phyloP scores from a whole-genome alignment of 306 rosid genomes.

The Sicyos baderoa region DNA sequence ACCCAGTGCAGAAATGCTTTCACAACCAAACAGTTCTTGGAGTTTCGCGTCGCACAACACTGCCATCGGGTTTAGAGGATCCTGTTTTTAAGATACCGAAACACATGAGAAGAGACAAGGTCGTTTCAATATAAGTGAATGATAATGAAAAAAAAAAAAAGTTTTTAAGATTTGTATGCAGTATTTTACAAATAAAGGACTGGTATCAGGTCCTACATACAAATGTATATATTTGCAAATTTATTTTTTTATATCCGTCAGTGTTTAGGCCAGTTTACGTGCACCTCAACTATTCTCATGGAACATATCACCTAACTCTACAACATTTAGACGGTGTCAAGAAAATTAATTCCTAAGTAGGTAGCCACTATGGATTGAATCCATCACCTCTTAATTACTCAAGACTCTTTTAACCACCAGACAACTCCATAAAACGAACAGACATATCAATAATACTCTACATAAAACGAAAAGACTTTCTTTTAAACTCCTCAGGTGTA shows the following conservation, averaged over 20 bases:
- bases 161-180: background rate
- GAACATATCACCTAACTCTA: too few species aligned
- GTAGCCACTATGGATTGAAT: too few species aligned
- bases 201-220: background rate
- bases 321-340: too few species aligned
- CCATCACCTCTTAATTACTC: too few species aligned
- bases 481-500: background rate
- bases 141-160: background rate
- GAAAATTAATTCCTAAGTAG: too few species aligned
- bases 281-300: too few species aligned
- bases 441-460: background rate
- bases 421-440: too few species aligned
- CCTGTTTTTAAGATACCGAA: too few species aligned
- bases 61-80: slow-evolving; percentile 66
- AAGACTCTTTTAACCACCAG: too few species aligned
- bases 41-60: slow-evolving; percentile 64
- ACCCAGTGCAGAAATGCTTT: slow-evolving; percentile 64
- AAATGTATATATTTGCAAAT: background rate
- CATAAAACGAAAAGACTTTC: background rate
- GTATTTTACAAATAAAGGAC: background rate
- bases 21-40: slow-evolving; percentile 71
- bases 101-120: background rate
- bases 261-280: too few species aligned
- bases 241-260: too few species aligned
- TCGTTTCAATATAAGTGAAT: slow-evolving; percentile 3